These are phyloP conservation scores for Globisporangium paroecandrum DNA, from an alignment of 352 stramenopile species.

Conservation along the genomic window DNA sequence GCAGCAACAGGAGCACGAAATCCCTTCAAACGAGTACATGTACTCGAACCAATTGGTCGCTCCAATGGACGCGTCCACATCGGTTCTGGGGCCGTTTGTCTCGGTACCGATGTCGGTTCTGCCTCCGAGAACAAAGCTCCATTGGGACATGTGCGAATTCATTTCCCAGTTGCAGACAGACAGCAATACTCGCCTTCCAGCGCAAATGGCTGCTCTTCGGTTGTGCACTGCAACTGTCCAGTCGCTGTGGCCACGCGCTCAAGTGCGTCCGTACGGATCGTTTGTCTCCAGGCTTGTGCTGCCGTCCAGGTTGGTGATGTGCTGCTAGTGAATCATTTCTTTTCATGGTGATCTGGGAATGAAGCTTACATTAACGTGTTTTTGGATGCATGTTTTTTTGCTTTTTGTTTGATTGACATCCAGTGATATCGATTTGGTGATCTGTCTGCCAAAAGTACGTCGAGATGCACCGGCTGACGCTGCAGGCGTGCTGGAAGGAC, in stretches of 20 bases:
- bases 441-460: conserved; percentile 97
- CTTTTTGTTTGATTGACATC: neutral
- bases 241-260: conserved; percentile 92
- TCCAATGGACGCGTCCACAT: conserved; percentile 33
- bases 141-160: conserved; percentile 88
- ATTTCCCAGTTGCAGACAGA: conserved; percentile 74
- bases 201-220: conserved; percentile 71
- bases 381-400: neutral
- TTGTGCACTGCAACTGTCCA: conserved; percentile 82
- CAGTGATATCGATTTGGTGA: conserved; percentile 96
- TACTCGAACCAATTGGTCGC: conserved; percentile 38
- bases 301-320: conserved; percentile 73
- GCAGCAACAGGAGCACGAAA: conserved; percentile 14
- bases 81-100: conserved; percentile 71
- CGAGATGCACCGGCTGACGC: conserved; percentile 92
- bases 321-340: neutral
- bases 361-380: neutral
- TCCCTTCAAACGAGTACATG: conserved; percentile 30
- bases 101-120: conserved; percentile 82
- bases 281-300: conserved; percentile 95
- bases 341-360: neutral
- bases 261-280: conserved; percentile 96
- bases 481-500: conserved; percentile 94
- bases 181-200: conserved; percentile 57
- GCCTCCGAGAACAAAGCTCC: conserved; percentile 78